phyloP scores from a whole-genome alignment of 495 filamentous ascomycete species.

The Hypoxylon trugodes region DNA sequence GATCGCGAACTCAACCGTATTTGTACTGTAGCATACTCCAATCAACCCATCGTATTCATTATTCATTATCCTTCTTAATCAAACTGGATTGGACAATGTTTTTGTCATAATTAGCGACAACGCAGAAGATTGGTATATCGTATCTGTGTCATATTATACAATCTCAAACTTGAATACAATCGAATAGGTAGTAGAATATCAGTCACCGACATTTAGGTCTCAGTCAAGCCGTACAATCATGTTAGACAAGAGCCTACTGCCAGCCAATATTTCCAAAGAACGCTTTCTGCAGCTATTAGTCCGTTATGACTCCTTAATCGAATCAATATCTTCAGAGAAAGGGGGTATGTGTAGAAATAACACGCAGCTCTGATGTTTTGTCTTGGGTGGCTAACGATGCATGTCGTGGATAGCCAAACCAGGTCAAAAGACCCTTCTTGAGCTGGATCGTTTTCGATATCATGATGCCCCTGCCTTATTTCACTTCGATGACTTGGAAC shows the following conservation, averaged over 20 bases:
- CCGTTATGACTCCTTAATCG: slow-evolving; percentile 50
- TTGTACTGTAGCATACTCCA: no score
- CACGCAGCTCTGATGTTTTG: background rate
- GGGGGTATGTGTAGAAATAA: slow-evolving; percentile 42
- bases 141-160: no score
- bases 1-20: no score
- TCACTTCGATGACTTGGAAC: slow-evolving; percentile 37
- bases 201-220: no score
- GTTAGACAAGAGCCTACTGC: slow-evolving; percentile 28
- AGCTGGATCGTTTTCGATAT: slow-evolving; percentile 60
- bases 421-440: slow-evolving; percentile 54
- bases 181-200: no score
- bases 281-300: slow-evolving; percentile 46
- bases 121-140: no score
- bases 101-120: no score
- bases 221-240: slow-evolving; percentile 7
- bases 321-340: slow-evolving; percentile 52
- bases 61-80: no score
- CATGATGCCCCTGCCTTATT: slow-evolving; percentile 51
- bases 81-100: no score
- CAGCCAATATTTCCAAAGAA: slow-evolving; percentile 46
- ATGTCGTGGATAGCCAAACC: slow-evolving; percentile 46
- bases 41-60: no score
- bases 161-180: no score
- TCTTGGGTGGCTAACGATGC: slow-evolving; percentile 19